Percentiles rank a stretch among this genome's conserved stretches.
Evolutionary conservation across 2,329 filamentous ascomycete genomes (phyloP).

Genomic region (Monosporascus ibericus): DNA sequence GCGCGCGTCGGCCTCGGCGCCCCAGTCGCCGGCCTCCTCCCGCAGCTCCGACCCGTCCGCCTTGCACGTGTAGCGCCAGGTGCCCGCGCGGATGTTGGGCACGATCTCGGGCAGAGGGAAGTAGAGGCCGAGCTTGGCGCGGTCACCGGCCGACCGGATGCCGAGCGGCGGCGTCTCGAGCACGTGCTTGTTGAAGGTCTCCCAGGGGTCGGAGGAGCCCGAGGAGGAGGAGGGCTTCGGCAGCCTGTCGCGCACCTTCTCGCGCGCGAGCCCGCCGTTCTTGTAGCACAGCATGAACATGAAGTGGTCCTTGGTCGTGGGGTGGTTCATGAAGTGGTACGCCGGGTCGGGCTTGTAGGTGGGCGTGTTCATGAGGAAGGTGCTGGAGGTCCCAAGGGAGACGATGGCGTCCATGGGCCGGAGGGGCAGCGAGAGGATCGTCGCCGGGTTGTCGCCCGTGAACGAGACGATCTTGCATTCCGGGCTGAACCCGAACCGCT

Average conservation of each 20-base stretch:
- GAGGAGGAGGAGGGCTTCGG: constrained; percentile 43
- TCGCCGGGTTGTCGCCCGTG: constrained; percentile 93
- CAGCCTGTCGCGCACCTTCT: constrained; percentile 79
- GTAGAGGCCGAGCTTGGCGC: constrained; percentile 86
- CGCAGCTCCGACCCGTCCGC: constrained; percentile 47
- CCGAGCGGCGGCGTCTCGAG: constrained; percentile 64
- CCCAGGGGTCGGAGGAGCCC: constrained; percentile 61
- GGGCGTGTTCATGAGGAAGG: constrained; percentile 96
- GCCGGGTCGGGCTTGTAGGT: constrained; percentile 81
- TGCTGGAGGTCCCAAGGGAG: constrained; percentile 89
- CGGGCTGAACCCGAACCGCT: constrained; percentile 68
- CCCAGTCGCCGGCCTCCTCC: constrained; percentile 40
- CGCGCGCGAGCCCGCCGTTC: constrained; percentile 89
- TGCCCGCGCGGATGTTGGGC: constrained; percentile 79
- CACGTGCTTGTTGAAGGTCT: constrained; percentile 70
- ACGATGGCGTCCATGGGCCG: constrained; percentile 89
- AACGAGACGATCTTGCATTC: constrained; percentile 78
- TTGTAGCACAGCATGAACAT: constrained; percentile 99
- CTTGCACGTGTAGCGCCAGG: constrained; percentile 70
- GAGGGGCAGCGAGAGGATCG: constrained; percentile 85
- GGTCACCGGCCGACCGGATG: constrained; percentile 36
- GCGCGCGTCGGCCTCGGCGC: constrained; percentile 68
- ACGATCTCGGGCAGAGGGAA: constrained; percentile 95
- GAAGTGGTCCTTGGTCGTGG: constrained; percentile 81
- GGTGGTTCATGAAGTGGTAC: constrained; percentile 98